These are phyloP conservation scores for Paramarasmius palmivorus DNA, from an alignment of 1,284 basidiomycete species.

Conservation along the genomic window DNA sequence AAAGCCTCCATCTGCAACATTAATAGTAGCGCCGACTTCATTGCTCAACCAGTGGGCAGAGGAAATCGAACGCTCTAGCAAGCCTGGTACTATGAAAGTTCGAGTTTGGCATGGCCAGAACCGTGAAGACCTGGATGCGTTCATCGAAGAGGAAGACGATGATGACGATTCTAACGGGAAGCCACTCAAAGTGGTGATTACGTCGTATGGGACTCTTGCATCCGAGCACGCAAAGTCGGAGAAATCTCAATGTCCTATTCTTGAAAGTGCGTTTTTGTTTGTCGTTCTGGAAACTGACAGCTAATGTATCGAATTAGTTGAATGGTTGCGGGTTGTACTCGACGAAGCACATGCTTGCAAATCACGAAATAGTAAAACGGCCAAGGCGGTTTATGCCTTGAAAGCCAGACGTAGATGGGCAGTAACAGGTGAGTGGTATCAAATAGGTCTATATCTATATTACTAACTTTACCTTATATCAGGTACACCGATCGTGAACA, in stretches of 20 bases:
- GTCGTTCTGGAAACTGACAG: neutral
- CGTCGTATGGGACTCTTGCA: slow-evolving; percentile 86
- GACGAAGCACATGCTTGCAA: slow-evolving; percentile 98
- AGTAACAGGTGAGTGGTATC: slow-evolving; percentile 61
- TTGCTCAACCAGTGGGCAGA: slow-evolving; percentile 90
- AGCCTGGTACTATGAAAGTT: slow-evolving; percentile 67
- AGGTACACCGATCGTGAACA: slow-evolving; percentile 96
- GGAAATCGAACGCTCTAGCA: slow-evolving; percentile 78
- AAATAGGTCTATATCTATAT: slow-evolving; percentile 1
- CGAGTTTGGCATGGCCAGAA: slow-evolving; percentile 89
- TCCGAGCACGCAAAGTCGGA: slow-evolving; percentile 79
- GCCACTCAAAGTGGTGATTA: slow-evolving; percentile 80
- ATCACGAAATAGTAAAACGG: slow-evolving; percentile 86
- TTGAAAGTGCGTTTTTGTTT: slow-evolving; percentile 59
- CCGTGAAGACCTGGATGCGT: slow-evolving; percentile 68
- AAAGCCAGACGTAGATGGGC: slow-evolving; percentile 86
- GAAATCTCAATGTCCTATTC: slow-evolving; percentile 60
- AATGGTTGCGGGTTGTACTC: slow-evolving; percentile 79
- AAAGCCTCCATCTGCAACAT: slow-evolving; percentile 62
- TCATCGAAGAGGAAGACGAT: slow-evolving; percentile 31
- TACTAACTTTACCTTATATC: neutral
- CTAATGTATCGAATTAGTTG: slow-evolving; percentile 42
- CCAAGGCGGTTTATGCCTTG: slow-evolving; percentile 88
- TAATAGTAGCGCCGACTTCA: slow-evolving; percentile 93
- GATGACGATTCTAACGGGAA: slow-evolving; percentile 12